Conservation (phyloP, 345 rosid species). For the Dipteronia sinensis region DNA sequence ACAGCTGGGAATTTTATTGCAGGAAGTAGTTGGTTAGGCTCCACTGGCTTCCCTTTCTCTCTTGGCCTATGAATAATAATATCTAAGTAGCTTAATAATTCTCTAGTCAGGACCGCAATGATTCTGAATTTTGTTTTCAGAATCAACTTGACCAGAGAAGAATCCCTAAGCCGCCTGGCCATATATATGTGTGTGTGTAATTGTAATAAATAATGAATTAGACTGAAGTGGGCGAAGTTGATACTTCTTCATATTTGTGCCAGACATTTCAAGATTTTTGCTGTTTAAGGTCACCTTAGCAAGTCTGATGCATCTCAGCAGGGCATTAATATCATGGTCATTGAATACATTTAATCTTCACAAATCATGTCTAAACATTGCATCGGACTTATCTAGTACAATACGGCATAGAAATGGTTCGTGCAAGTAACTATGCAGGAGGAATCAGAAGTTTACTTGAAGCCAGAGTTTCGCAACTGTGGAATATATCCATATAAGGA, state of each 20-base stretch:
- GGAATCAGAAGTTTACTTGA: not conserved
- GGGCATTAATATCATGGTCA: not conserved
- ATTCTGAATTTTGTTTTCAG: no score
- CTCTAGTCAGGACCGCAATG: no score
- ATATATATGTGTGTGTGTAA: not conserved
- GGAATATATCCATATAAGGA: constrained; percentile 21
- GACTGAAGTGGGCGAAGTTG: not conserved
- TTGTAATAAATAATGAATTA: not conserved
- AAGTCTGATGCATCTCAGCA: not conserved
- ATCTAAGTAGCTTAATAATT: no score
- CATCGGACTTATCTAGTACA: not conserved
- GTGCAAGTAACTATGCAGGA: not conserved
- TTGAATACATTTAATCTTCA: not conserved
- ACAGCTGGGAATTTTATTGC: constrained; percentile 60
- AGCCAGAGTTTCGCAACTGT: not conserved
- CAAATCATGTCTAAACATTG: not conserved
- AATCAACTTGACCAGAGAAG: no score
- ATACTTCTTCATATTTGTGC: not conserved
- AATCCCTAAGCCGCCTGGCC: not conserved
- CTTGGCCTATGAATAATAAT: constrained; percentile 39
- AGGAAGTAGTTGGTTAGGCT: constrained; percentile 52
- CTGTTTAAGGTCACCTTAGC: not conserved
- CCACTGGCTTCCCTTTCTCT: constrained; percentile 70
- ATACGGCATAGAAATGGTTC: not conserved
- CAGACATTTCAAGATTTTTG: not conserved